Evolutionary conservation across 192 early-diverging fungal species (phyloP).

Genomic region (Linderina pennispora): DNA sequence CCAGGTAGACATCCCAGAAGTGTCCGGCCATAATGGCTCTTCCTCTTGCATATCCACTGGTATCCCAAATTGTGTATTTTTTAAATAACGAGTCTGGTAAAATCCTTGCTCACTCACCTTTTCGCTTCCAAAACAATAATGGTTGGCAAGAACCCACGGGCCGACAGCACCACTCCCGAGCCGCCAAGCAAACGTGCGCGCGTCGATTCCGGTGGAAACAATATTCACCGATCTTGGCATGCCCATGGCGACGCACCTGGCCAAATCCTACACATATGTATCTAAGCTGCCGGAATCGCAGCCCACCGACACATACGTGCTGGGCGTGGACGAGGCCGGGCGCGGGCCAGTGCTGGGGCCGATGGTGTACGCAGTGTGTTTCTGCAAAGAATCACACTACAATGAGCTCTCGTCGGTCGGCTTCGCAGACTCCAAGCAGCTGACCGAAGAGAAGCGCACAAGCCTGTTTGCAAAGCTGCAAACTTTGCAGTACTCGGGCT

Average conservation of each 20-base stretch:
- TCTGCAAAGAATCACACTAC: slow-evolving; percentile 59
- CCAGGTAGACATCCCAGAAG: no score
- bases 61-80: no score
- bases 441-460: slow-evolving; percentile 73
- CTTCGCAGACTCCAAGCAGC: slow-evolving; percentile 93
- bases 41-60: no score
- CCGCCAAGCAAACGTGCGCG: slow-evolving; percentile 7
- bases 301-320: slow-evolving; percentile 40
- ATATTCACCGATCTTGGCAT: no score
- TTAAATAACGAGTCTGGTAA: not conserved
- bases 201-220: no score
- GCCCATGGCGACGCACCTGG: slow-evolving; percentile 51
- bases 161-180: no score
- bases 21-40: no score
- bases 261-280: slow-evolving; percentile 38
- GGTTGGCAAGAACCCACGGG: no score
- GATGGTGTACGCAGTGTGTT: slow-evolving; percentile 96
- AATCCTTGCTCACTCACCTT: not conserved
- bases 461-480: slow-evolving; percentile 60
- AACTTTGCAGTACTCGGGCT: slow-evolving; percentile 66
- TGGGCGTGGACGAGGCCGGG: slow-evolving; percentile 98
- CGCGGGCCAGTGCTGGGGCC: slow-evolving; percentile 93
- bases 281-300: slow-evolving; percentile 5
- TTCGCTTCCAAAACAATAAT: not conserved
- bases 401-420: slow-evolving; percentile 64